phyloP scores from a whole-genome alignment of 2,329 filamentous ascomycete genomes.

The Cladosporium halotolerans region DNA sequence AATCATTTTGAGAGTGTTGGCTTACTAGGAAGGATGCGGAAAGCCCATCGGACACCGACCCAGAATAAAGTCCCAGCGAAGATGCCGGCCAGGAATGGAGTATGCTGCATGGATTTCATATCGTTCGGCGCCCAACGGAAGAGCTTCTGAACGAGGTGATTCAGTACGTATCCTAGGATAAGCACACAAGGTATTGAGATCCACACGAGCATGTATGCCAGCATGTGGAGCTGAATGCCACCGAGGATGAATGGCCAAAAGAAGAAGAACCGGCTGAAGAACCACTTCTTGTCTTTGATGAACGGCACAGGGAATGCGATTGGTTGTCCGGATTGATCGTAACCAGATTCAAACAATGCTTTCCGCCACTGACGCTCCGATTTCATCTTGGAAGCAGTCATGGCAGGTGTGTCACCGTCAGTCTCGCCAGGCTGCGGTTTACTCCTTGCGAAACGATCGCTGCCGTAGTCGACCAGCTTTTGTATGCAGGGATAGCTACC shows the following conservation, averaged over 20 bases:
- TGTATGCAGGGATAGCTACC: slow-evolving; percentile 83
- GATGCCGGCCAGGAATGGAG: slow-evolving; percentile 88
- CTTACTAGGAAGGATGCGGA: slow-evolving; percentile 66
- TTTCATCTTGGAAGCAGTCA: slow-evolving; percentile 85
- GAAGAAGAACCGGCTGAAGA: slow-evolving; percentile 83
- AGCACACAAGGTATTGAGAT: slow-evolving; percentile 67
- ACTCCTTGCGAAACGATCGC: slow-evolving; percentile 87
- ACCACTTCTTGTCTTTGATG: slow-evolving; percentile 69
- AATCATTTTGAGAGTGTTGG: slow-evolving; percentile 6
- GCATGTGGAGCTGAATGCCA: slow-evolving; percentile 61
- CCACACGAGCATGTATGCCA: slow-evolving; percentile 69
- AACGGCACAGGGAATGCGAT: slow-evolving; percentile 68
- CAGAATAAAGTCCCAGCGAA: slow-evolving; percentile 84
- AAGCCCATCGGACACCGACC: slow-evolving; percentile 69
- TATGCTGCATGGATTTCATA: slow-evolving; percentile 85
- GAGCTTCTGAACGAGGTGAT: slow-evolving; percentile 70
- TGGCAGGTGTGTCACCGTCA: slow-evolving; percentile 81
- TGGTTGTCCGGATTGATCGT: slow-evolving; percentile 68
- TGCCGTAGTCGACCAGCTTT: slow-evolving; percentile 91
- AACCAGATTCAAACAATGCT: slow-evolving; percentile 77
- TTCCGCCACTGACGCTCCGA: slow-evolving; percentile 74
- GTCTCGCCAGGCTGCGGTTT: slow-evolving; percentile 34
- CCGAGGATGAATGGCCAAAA: slow-evolving; percentile 78
- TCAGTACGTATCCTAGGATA: slow-evolving; percentile 61
- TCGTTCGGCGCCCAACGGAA: slow-evolving; percentile 78